Base-by-base conservation (phyloP, 805 yeast species). In the Saccharomycopsis amapae region DNA sequence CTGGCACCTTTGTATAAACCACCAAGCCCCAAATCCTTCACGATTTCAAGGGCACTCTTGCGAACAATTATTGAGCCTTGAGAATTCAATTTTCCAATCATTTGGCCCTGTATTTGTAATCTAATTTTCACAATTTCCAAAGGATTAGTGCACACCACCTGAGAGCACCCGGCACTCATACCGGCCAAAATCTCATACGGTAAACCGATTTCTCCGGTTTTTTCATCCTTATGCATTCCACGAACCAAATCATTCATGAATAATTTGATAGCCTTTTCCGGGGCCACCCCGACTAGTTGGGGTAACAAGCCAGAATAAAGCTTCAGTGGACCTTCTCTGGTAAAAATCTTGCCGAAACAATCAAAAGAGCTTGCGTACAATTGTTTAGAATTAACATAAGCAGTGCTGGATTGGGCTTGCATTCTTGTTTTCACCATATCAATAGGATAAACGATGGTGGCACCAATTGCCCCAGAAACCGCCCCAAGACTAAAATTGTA, bases 361-460 rank as follows among this genome's bases (percentile, higher is more conserved):
- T 90, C 97, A 20, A 80, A 50, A 6, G 96, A 88, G 58, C 85
- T 87, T 51, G 75, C 76, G 65, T 90, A 90, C 40, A 79, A 67
- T 6, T 68, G 68, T 9, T 19, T 17, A 19, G 35, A 20, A 2
- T 37, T 25, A 23, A 24, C 35, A 7, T 22, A 15, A 1, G 81
- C 66, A 41, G 76, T 71, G 50, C 78, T 77, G 54, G 87, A 77
- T 68, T 90, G 97, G 51, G 95, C 95, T 67, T 90, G 98, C 95
- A 90, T 87, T 63, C 97, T 78, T 4, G 98, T 90, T 67, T 90
- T 90, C 53, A 90, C 88, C 62, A 93, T 71, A 66, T 90, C 98
- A 55, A 93, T 93, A 26, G 98, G 98, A 62, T 90, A 90, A 37
- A 90, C 98, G 13, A 84, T 85, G 4, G 96, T 86, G n/a, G 98